Evolutionary conservation across 305 asterid species (phyloP).

Genomic region (Fraxinus sp.): DNA sequence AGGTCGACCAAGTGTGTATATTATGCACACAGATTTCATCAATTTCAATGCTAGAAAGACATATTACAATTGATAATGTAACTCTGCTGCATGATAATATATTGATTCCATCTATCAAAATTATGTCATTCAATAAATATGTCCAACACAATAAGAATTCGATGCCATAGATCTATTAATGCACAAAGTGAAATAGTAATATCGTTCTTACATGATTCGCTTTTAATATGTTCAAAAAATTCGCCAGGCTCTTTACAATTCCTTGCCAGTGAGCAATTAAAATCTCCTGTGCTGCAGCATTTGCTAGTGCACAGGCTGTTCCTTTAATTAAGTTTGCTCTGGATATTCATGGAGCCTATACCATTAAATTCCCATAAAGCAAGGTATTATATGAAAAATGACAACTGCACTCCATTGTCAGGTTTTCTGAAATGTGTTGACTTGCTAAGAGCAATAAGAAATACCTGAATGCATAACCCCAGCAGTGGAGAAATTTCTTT

Average conservation of each 20-base stretch:
- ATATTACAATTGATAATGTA: not conserved
- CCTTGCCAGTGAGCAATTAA: constrained; percentile 97
- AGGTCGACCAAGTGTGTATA: not conserved
- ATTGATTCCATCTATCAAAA: not conserved
- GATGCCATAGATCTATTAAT: not conserved
- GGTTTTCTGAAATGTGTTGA: constrained; percentile 12
- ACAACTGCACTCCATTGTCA: constrained; percentile 16
- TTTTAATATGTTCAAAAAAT: constrained; percentile 64
- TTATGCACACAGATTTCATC: not conserved
- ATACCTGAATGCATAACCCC: constrained; percentile 89
- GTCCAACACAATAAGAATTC: not conserved
- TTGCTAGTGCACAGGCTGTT: constrained; percentile 70
- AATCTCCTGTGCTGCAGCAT: constrained; percentile 87
- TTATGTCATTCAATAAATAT: not conserved
- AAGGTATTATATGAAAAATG: constrained; percentile 3
- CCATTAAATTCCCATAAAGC: constrained; percentile 16
- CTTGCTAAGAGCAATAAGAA: constrained; percentile 10
- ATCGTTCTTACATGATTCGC: constrained; percentile 62
- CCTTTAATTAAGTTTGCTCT: constrained; percentile 79
- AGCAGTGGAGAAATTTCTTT: constrained; percentile 81
- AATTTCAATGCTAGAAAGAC: not conserved
- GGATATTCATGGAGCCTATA: constrained; percentile 94
- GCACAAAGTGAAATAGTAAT: not conserved
- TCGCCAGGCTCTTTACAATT: constrained; percentile 67
- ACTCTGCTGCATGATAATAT: not conserved